These are phyloP conservation scores for Fonticula alba DNA, from an alignment of 78 protist species.

Conservation along the genomic window DNA sequence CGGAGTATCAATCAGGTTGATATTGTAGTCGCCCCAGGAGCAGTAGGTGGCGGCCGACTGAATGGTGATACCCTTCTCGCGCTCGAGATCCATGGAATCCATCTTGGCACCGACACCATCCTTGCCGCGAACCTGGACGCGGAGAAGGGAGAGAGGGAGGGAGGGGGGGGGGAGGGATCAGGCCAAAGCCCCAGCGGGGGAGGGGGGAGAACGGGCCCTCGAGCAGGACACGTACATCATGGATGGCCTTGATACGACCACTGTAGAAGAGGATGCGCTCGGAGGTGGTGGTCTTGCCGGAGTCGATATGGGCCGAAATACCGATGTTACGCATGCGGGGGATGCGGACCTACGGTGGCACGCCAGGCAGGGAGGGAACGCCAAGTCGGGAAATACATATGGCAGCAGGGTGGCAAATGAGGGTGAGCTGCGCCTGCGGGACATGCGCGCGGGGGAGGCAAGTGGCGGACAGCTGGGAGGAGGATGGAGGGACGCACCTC, in stretches of 20 bases:
- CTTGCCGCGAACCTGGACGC: conserved; percentile 44
- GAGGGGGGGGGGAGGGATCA: no score
- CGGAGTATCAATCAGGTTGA: conserved; percentile 95
- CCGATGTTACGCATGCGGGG: conserved; percentile 55
- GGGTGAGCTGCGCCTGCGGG: no score
- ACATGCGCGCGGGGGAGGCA: no score
- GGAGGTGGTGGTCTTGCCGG: conserved; percentile 87
- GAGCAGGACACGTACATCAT: conserved; percentile 65
- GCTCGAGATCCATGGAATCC: conserved; percentile 88
- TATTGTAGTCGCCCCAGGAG: conserved; percentile 58
- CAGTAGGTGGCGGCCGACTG: conserved; percentile 83
- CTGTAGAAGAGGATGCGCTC: conserved; percentile 87
- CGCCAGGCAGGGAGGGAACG: no score
- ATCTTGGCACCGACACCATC: conserved; percentile 85
- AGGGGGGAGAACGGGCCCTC: no score
- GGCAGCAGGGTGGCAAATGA: no score
- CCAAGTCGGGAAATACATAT: no score
- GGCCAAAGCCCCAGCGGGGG: no score
- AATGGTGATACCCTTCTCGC: conserved; percentile 93
- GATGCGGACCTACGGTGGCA: background rate
- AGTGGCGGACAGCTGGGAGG: no score
- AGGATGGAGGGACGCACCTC: no score
- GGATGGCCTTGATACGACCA: conserved; percentile 67
- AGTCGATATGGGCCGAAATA: conserved; percentile 79
- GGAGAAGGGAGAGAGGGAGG: no score